A percentile compares a stretch with the other conserved stretches of the same genome.
These are phyloP conservation scores for Penicillium sp. DNA, from an alignment of 2,329 filamentous ascomycete species.

Conservation along the genomic window DNA sequence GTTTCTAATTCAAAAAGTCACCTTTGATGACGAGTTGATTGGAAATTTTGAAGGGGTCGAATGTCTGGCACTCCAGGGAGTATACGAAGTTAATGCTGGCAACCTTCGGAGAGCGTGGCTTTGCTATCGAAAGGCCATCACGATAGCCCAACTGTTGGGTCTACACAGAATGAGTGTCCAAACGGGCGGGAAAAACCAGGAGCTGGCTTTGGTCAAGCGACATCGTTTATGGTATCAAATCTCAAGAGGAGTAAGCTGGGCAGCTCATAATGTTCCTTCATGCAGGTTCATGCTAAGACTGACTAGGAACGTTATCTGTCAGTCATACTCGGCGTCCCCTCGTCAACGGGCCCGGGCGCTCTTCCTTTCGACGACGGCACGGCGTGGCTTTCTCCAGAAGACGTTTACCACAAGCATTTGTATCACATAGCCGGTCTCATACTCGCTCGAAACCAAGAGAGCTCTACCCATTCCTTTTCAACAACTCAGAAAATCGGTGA, in stretches of 20 bases:
- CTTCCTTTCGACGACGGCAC: neutral
- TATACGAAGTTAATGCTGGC: slow-evolving; percentile 8
- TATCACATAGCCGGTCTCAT: slow-evolving; percentile 14
- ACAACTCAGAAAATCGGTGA: slow-evolving; percentile 10
- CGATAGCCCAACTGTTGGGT: slow-evolving; percentile 8
- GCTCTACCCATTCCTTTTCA: slow-evolving; percentile 7
- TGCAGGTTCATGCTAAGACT: neutral
- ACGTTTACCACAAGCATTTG: slow-evolving; percentile 8
- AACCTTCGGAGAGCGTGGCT: slow-evolving; percentile 10
- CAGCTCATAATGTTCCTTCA: neutral
- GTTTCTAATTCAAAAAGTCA: slow-evolving; percentile 2
- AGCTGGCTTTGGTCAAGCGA: neutral
- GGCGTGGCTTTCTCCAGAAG: slow-evolving; percentile 5
- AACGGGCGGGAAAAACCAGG: neutral
- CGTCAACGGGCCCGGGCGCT: neutral
- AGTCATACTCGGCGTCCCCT: slow-evolving; percentile 9
- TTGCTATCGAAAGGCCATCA: slow-evolving; percentile 6
- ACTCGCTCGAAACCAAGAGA: slow-evolving; percentile 12
- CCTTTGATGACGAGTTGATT: slow-evolving; percentile 7
- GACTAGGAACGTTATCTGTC: slow-evolving; percentile 10
- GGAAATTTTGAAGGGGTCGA: slow-evolving; percentile 8
- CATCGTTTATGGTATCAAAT: slow-evolving; percentile 8
- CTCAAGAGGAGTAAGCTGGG: slow-evolving; percentile 7
- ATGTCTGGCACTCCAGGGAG: slow-evolving; percentile 10
- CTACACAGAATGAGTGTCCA: slow-evolving; percentile 3